Evolutionary conservation across 352 stramenopile genomes (phyloP).

Genomic region (Pythium brachiatum): DNA sequence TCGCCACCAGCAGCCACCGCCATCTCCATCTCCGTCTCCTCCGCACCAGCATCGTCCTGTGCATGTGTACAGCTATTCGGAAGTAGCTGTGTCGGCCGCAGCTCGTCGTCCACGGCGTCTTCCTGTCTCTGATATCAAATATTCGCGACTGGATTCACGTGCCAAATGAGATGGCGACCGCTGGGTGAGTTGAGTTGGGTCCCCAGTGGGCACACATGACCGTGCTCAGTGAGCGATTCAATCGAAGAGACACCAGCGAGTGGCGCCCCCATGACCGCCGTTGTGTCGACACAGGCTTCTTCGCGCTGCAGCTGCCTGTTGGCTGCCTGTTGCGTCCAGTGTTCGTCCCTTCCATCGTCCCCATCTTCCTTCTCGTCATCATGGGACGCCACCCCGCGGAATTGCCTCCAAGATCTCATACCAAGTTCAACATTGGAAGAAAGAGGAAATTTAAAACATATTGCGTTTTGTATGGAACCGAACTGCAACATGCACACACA

Average conservation of each 20-base stretch:
- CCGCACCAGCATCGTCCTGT: too few relatives aligned
- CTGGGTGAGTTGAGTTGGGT: not conserved
- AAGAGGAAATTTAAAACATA: not conserved
- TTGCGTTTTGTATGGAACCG: not conserved
- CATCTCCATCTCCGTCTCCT: too few relatives aligned
- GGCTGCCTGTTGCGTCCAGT: not conserved
- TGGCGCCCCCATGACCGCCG: not conserved
- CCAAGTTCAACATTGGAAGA: not conserved
- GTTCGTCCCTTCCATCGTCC: not conserved
- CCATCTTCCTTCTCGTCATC: slow-evolving; percentile 1
- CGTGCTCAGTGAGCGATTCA: not conserved
- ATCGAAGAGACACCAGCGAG: too few relatives aligned
- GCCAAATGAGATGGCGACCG: not conserved
- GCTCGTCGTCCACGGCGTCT: not conserved
- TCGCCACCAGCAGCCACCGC: too few relatives aligned
- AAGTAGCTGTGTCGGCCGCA: too few relatives aligned
- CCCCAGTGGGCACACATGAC: not conserved
- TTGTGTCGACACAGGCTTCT: not conserved
- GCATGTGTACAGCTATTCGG: not conserved
- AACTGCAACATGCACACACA: not conserved
- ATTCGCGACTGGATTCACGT: not conserved
- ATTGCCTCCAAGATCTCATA: not conserved
- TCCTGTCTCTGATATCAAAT: not conserved
- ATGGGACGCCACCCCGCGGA: not conserved
- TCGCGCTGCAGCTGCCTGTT: not conserved